A percentile compares a stretch with the other conserved stretches of the same genome.
phyloP scores from a whole-genome alignment of 345 rosid species.

The Gossypium bickii region DNA sequence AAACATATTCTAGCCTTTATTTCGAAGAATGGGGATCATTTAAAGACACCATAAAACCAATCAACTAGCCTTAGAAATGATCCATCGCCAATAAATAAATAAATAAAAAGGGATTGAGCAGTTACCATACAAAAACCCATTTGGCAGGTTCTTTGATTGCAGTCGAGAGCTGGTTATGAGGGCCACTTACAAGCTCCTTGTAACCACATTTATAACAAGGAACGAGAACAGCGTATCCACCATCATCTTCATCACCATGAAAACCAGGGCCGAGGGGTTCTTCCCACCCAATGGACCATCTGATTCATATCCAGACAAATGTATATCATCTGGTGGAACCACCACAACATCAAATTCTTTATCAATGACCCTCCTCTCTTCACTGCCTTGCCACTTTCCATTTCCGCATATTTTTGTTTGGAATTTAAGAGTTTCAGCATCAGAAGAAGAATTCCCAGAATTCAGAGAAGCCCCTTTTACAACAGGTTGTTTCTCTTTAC shows the following conservation, averaged over 20 bases:
- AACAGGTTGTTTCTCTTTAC: conserved; percentile 45
- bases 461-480: conserved; percentile 33
- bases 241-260: not conserved
- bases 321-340: conserved; percentile 47
- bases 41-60: not conserved
- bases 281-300: conserved; percentile 33
- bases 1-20: too few species aligned
- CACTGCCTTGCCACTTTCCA: conserved; percentile 41
- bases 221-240: not conserved
- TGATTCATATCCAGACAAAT: conserved; percentile 28
- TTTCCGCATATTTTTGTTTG: conserved; percentile 32
- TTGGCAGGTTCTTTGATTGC: conserved; percentile 57
- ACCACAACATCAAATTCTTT: conserved; percentile 45
- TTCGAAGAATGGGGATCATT: too few species aligned
- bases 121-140: conserved; percentile 52
- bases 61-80: not conserved
- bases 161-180: conserved; percentile 54
- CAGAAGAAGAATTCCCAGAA: not conserved
- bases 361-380: conserved; percentile 35
- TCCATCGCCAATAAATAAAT: not conserved
- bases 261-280: not conserved
- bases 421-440: conserved; percentile 42
- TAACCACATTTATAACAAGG: not conserved
- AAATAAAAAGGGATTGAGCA: not conserved
- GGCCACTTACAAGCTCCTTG: conserved; percentile 36